Conservation (phyloP, 768 basidiomycete species). For the Fomitopsis pulvina region DNA sequence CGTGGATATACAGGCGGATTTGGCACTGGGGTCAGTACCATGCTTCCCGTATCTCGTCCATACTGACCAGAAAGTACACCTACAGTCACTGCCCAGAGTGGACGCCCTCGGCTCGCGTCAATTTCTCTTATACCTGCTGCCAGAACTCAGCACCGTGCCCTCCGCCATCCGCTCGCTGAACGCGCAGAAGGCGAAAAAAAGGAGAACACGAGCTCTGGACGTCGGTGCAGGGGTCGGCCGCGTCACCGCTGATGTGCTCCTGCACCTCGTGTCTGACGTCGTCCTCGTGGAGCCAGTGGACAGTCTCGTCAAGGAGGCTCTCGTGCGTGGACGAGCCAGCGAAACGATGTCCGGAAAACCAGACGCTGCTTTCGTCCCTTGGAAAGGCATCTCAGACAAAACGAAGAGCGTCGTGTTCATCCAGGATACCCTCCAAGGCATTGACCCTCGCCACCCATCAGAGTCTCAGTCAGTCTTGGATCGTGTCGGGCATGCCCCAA, state of each 20-base stretch:
- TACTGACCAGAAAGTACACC: background rate
- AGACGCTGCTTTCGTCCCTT: slow-evolving; percentile 25
- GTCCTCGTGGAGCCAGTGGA: slow-evolving; percentile 86
- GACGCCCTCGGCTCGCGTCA: slow-evolving; percentile 88
- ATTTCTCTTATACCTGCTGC: slow-evolving; percentile 76
- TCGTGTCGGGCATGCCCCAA: slow-evolving; percentile 57
- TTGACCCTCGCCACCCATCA: slow-evolving; percentile 57
- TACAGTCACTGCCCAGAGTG: slow-evolving; percentile 81
- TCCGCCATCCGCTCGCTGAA: slow-evolving; percentile 59
- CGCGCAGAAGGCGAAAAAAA: slow-evolving; percentile 19
- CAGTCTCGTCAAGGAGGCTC: slow-evolving; percentile 68
- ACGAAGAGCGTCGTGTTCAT: slow-evolving; percentile 75
- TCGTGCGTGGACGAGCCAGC: slow-evolving; percentile 30
- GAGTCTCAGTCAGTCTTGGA: slow-evolving; percentile 46
- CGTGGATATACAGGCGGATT: slow-evolving; percentile 35
- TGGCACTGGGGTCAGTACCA: slow-evolving; percentile 42
- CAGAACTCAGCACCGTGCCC: slow-evolving; percentile 69
- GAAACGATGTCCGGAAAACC: slow-evolving; percentile 22
- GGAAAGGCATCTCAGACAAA: slow-evolving; percentile 62
- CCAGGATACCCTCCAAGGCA: slow-evolving; percentile 71
- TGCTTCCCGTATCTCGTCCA: slow-evolving; percentile 4
- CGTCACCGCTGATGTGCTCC: slow-evolving; percentile 81
- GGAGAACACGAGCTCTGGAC: slow-evolving; percentile 73
- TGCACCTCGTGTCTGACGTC: slow-evolving; percentile 84
- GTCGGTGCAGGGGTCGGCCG: slow-evolving; percentile 94